Conservation (phyloP, 495 filamentous ascomycete species). For the Penicillium antarcticum region DNA sequence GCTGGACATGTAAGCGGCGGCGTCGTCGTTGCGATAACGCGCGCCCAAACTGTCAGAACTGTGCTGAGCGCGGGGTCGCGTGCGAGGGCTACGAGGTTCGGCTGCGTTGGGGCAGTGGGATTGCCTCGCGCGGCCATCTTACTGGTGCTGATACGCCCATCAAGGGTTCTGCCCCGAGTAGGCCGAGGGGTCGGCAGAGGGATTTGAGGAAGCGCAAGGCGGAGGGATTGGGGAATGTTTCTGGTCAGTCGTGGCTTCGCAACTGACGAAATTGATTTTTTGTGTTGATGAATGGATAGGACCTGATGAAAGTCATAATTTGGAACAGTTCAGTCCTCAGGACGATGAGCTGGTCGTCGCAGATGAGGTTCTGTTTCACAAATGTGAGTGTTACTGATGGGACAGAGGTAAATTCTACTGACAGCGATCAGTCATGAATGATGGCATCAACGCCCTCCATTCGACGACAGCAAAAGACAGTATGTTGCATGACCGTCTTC, state of each 20-base stretch:
- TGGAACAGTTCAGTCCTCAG: neutral
- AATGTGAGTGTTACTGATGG: constrained; percentile 22
- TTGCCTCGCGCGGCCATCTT: constrained; percentile 35
- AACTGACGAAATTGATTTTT: neutral
- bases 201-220: constrained; percentile 17
- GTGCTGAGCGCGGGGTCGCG: constrained; percentile 20
- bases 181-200: constrained; percentile 26
- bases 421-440: constrained; percentile 21
- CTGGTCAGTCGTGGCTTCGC: neutral
- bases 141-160: constrained; percentile 35
- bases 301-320: neutral
- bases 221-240: neutral
- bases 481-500: constrained; percentile 21
- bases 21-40: constrained; percentile 30
- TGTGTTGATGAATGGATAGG: neutral
- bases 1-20: constrained; percentile 39
- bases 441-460: constrained; percentile 32
- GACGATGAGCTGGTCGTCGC: neutral
- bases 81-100: constrained; percentile 39
- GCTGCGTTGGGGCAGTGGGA: constrained; percentile 33
- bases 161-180: constrained; percentile 17
- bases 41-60: constrained; percentile 26
- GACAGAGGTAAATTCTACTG: neutral
- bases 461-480: constrained; percentile 24
- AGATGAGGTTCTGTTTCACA: constrained; percentile 27